phyloP scores from a whole-genome alignment of 345 rosid genomes.

The Eutrema japonicum region DNA sequence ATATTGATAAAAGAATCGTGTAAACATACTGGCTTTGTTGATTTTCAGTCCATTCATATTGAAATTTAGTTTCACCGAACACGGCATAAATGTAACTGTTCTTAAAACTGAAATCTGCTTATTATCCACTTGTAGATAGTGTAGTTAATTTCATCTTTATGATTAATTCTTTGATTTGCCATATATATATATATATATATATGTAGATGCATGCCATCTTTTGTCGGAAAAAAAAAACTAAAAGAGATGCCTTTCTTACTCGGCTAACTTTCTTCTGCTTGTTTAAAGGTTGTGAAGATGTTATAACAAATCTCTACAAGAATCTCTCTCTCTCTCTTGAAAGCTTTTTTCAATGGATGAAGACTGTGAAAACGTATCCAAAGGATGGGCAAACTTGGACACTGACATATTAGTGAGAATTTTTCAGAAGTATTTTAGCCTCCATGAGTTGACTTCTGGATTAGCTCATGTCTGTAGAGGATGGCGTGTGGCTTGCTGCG shows the following conservation, averaged over 20 bases:
- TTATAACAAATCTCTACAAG: not conserved
- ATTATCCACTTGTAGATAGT: too few species aligned
- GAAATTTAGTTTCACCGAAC: too few species aligned
- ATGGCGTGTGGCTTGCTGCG: constrained; percentile 71
- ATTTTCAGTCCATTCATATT: not conserved
- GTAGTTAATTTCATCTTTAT: not conserved
- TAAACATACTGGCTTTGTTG: not conserved
- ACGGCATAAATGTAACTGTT: not conserved
- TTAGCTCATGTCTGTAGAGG: constrained; percentile 68
- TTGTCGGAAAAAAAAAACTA: too few species aligned
- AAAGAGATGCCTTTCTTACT: too few species aligned
- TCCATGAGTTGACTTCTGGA: constrained; percentile 58
- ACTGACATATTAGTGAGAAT: constrained; percentile 63
- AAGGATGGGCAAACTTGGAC: constrained; percentile 75
- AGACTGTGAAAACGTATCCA: constrained; percentile 39
- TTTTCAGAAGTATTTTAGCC: constrained; percentile 51
- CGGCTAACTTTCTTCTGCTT: too few species aligned
- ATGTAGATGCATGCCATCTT: too few species aligned
- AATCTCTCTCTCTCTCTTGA: not conserved
- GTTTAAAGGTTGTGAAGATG: too few species aligned
- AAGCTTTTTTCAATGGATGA: constrained; percentile 27
- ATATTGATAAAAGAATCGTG: too few species aligned
- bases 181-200: too few species aligned
- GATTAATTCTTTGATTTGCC: not conserved
- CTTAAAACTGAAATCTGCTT: not conserved